Evolutionary conservation across 192 early-diverging fungal genomes (phyloP).

Genomic region (Helicostylum pulchrum): DNA sequence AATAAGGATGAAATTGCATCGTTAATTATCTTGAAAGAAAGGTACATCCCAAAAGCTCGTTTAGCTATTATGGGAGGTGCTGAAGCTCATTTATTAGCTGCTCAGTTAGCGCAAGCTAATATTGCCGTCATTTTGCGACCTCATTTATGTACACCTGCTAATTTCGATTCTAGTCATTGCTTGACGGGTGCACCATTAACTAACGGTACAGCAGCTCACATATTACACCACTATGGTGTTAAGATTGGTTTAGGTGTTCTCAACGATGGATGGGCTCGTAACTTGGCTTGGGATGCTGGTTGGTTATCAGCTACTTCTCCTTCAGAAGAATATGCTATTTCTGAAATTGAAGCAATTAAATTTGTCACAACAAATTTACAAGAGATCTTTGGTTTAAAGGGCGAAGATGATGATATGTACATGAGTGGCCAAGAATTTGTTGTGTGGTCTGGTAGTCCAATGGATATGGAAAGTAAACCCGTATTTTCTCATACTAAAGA

Average conservation of each 20-base stretch:
- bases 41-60: conserved; percentile 39
- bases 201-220: conserved; percentile 48
- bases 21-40: conserved; percentile 57
- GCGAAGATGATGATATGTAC: conserved; percentile 20
- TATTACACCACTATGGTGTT: conserved; percentile 57
- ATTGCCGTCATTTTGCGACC: conserved; percentile 67
- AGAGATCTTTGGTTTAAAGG: conserved; percentile 55
- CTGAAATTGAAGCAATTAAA: conserved; percentile 63
- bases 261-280: conserved; percentile 53
- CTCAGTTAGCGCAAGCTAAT: conserved; percentile 46
- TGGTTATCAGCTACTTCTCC: conserved; percentile 50
- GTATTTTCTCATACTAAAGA: conserved; percentile 19
- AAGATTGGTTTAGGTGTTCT: conserved; percentile 53
- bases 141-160: conserved; percentile 57
- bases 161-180: conserved; percentile 61
- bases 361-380: conserved; percentile 70
- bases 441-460: conserved; percentile 60
- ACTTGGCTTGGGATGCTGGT: conserved; percentile 76
- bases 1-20: conserved; percentile 66
- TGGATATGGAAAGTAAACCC: conserved; percentile 51
- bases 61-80: conserved; percentile 62
- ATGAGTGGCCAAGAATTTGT: conserved; percentile 41
- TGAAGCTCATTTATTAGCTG: conserved; percentile 65
- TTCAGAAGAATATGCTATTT: conserved; percentile 31
- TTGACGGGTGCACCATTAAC: conserved; percentile 51